Conservation (phyloP, 371 early-diverging fungal species). For the Rhizopus arrhizus region DNA sequence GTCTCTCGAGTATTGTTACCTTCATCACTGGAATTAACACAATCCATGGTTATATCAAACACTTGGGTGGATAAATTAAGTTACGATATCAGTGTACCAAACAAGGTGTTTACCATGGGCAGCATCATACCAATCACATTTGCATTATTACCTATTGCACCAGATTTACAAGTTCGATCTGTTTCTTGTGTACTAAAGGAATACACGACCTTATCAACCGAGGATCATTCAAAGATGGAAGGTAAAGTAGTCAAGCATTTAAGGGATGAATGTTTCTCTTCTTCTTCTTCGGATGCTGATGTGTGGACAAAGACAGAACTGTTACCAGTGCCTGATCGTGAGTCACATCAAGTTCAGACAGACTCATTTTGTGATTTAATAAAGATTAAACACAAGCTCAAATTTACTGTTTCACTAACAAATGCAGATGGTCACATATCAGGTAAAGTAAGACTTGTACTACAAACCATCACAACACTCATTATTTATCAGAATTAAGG, state of each 20-base stretch:
- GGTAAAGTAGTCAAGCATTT: slow-evolving; percentile 32
- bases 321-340: slow-evolving; percentile 28
- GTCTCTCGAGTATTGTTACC: slow-evolving; percentile 40
- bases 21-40: slow-evolving; percentile 43
- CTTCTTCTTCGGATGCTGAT: slow-evolving; percentile 20
- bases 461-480: background rate
- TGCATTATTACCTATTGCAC: slow-evolving; percentile 41
- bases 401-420: slow-evolving; percentile 43
- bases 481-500: slow-evolving; percentile 35
- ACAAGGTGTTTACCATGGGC: slow-evolving; percentile 40
- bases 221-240: slow-evolving; percentile 39
- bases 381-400: slow-evolving; percentile 47
- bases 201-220: slow-evolving; percentile 36
- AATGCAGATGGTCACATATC: slow-evolving; percentile 57
- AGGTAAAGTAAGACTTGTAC: slow-evolving; percentile 25
- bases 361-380: slow-evolving; percentile 42
- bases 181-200: slow-evolving; percentile 46
- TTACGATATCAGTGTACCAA: slow-evolving; percentile 49
- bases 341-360: slow-evolving; percentile 31
- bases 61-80: slow-evolving; percentile 50
- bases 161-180: slow-evolving; percentile 33
- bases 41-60: slow-evolving; percentile 44
- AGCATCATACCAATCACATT: slow-evolving; percentile 46
- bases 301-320: slow-evolving; percentile 37
- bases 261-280: slow-evolving; percentile 36